Percentiles rank a stretch among this genome's conserved stretches.
These are phyloP conservation scores for Apostasia ramifera DNA, from an alignment of 106 monocot genomes.

Conservation along the genomic window DNA sequence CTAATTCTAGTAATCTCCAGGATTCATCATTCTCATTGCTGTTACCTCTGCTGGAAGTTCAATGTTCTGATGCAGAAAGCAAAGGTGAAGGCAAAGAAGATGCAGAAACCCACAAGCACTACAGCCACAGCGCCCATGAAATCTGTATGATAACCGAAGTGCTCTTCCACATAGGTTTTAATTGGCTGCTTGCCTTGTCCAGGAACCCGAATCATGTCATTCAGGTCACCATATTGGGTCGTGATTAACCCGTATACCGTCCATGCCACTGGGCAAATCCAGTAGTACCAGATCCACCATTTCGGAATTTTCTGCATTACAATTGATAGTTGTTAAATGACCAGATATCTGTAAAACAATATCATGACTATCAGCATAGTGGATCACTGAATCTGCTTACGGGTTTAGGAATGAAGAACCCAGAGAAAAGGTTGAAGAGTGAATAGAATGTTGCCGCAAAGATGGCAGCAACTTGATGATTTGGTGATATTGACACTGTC, in stretches of 20 bases:
- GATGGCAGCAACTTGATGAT: constrained; percentile 61
- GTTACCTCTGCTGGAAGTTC: constrained; percentile 86
- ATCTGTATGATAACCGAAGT: constrained; percentile 54
- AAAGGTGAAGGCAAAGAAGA: constrained; percentile 79
- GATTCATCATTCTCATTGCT: neutral
- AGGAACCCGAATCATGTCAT: constrained; percentile 41
- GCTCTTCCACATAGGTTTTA: constrained; percentile 41
- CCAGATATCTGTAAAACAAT: too few relatives aligned
- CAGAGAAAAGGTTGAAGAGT: constrained; percentile 75
- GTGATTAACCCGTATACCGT: constrained; percentile 79
- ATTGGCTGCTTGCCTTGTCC: constrained; percentile 34
- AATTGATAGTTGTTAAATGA: neutral
- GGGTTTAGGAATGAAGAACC: constrained; percentile 66
- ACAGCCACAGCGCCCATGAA: constrained; percentile 63
- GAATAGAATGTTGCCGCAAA: constrained; percentile 61
- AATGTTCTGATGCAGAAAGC: constrained; percentile 73
- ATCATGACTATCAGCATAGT: too few relatives aligned
- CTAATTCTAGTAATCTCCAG: too few relatives aligned
- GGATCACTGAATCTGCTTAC: constrained; percentile 17
- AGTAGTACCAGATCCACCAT: constrained; percentile 99
- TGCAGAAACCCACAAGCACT: constrained; percentile 50
- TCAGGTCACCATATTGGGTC: constrained; percentile 73
- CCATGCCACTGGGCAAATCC: constrained; percentile 93
- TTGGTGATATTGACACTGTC: constrained; percentile 72
- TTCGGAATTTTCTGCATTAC: constrained; percentile 73